phyloP scores from a whole-genome alignment of 2,329 filamentous ascomycete genomes.

The Arthroderma sp. region DNA sequence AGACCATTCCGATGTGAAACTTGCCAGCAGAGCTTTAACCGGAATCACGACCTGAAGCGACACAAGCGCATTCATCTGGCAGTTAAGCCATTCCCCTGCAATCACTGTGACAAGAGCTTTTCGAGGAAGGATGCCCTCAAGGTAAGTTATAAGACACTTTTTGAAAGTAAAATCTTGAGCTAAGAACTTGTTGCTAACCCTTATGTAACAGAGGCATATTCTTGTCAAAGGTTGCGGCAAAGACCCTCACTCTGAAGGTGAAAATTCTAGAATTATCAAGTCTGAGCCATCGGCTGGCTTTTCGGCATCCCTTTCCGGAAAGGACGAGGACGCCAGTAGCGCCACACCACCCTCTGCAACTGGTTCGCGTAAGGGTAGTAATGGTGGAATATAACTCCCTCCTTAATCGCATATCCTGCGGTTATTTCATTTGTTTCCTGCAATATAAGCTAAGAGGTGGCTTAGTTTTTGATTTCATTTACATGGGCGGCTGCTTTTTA shows the following conservation, averaged over 20 bases:
- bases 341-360: background rate
- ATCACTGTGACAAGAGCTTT: conserved; percentile 88
- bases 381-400: conserved; percentile 1
- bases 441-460: conserved; percentile 3
- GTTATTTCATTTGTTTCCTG: background rate
- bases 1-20: conserved; percentile 90
- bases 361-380: conserved; percentile 5
- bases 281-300: background rate
- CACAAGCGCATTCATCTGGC: conserved; percentile 92
- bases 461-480: background rate
- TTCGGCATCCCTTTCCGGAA: background rate
- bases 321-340: conserved; percentile 1
- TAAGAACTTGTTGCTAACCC: background rate
- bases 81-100: conserved; percentile 90
- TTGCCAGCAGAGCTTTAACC: conserved; percentile 86
- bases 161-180: conserved; percentile 4
- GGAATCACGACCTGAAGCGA: conserved; percentile 90
- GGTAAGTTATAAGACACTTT: conserved; percentile 44
- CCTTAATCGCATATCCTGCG: background rate
- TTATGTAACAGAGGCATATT: conserved; percentile 41
- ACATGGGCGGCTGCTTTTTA: conserved; percentile 4
- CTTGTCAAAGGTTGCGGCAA: conserved; percentile 54
- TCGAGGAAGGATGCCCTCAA: conserved; percentile 93
- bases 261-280: background rate
- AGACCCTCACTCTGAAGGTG: conserved; percentile 13